Evolutionary conservation across 441 rosid species (phyloP).

Genomic region (Melastoma candidum): DNA sequence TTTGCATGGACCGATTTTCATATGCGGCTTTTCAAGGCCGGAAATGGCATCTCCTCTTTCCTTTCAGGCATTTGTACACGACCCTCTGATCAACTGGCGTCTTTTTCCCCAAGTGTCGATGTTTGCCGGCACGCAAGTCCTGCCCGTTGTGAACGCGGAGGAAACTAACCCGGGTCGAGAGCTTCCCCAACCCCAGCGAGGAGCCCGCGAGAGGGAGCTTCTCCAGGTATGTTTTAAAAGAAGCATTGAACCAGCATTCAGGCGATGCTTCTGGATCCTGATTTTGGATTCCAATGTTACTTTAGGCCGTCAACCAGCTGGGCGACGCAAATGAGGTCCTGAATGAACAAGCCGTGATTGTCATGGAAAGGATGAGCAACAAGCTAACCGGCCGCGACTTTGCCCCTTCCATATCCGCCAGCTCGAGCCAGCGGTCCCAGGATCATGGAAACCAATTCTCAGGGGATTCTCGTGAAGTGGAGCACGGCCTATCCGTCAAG

Average conservation of each 20-base stretch:
- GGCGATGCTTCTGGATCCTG: neutral
- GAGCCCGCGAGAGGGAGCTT: conserved; percentile 94
- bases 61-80: conserved; percentile 93
- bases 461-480: conserved; percentile 85
- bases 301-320: conserved; percentile 87
- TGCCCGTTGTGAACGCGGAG: conserved; percentile 58
- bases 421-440: conserved; percentile 37
- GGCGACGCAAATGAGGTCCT: conserved; percentile 98
- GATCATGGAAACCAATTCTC: conserved; percentile 63
- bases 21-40: neutral
- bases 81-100: conserved; percentile 99
- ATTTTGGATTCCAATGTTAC: conserved; percentile 3
- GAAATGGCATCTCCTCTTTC: neutral
- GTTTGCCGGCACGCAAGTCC: conserved; percentile 42
- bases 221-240: conserved; percentile 54
- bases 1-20: too few relatives aligned
- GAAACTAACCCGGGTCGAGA: conserved; percentile 56
- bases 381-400: conserved; percentile 98
- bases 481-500: conserved; percentile 87
- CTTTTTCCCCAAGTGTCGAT: conserved; percentile 90
- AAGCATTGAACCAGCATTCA: neutral
- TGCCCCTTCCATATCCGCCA: conserved; percentile 36
- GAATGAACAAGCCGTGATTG: conserved; percentile 90
- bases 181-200: conserved; percentile 86
- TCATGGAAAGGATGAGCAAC: conserved; percentile 93